Evolutionary conservation across 139 green algal species (phyloP).

Genomic region (Haematococcus sp.): DNA sequence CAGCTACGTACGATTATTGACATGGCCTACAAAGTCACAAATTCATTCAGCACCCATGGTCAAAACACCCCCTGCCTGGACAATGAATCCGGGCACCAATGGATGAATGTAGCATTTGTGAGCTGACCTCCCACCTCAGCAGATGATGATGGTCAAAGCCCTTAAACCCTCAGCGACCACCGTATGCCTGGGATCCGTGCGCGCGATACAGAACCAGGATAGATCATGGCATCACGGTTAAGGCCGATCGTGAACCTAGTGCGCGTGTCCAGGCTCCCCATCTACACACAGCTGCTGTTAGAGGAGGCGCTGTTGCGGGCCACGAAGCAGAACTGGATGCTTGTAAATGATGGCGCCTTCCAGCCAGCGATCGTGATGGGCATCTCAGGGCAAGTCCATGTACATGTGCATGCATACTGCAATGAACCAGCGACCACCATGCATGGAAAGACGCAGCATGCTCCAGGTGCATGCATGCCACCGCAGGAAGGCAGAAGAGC

Average conservation of each 20-base stretch:
- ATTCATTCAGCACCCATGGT: no score
- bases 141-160: no score
- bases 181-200: no score
- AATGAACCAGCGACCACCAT: background rate
- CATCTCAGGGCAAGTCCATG: conserved; percentile 71
- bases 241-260: conserved; percentile 30
- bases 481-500: conserved; percentile 70
- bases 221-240: no score
- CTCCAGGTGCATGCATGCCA: background rate
- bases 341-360: conserved; percentile 82
- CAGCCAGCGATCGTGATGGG: conserved; percentile 80
- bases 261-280: conserved; percentile 48
- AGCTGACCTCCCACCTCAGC: no score
- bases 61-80: no score
- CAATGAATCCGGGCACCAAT: no score
- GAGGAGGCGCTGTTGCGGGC: conserved; percentile 84
- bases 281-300: conserved; percentile 75
- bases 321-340: conserved; percentile 74
- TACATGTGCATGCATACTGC: background rate
- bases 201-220: no score
- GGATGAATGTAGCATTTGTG: no score
- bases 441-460: background rate
- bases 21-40: no score
- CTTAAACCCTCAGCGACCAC: no score
- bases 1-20: no score